These are phyloP conservation scores for Plantago coronopus DNA, from an alignment of 305 asterid species.

Conservation along the genomic window DNA sequence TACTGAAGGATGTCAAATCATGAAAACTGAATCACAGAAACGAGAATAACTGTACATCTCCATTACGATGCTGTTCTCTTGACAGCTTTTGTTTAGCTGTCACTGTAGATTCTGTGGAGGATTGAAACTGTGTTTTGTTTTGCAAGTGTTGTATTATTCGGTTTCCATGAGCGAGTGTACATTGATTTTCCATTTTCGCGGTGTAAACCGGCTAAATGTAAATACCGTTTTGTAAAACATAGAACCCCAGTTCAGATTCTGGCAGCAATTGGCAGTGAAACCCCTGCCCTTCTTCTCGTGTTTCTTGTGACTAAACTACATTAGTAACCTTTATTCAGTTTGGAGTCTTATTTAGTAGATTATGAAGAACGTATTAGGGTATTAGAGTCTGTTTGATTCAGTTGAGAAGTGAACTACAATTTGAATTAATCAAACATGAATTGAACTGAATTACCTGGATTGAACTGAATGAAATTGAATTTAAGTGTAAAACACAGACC, in stretches of 20 bases:
- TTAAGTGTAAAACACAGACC: no score
- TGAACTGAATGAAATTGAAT: no score
- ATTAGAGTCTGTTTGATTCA: no score
- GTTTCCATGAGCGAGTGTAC: background rate
- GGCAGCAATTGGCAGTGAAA: background rate
- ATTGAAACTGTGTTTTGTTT: background rate
- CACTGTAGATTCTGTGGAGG: background rate
- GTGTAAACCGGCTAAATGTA: constrained; percentile 1
- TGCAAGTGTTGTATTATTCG: background rate
- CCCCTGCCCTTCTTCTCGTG: background rate
- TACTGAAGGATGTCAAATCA: constrained; percentile 66
- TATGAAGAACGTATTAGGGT: no score
- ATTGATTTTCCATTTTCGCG: background rate
- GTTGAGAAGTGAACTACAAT: no score
- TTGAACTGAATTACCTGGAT: no score
- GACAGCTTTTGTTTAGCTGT: background rate
- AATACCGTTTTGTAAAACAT: background rate
- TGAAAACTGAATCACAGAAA: constrained; percentile 22
- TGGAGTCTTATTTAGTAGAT: no score
- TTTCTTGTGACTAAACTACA: no score
- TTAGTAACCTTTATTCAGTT: no score
- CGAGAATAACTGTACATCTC: constrained; percentile 10
- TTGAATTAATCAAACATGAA: no score
- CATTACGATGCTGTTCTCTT: constrained; percentile 19
- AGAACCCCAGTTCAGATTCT: background rate